Base-by-base conservation (phyloP, 352 stramenopile genomes). In the Poterioochromonas sp. region DNA sequence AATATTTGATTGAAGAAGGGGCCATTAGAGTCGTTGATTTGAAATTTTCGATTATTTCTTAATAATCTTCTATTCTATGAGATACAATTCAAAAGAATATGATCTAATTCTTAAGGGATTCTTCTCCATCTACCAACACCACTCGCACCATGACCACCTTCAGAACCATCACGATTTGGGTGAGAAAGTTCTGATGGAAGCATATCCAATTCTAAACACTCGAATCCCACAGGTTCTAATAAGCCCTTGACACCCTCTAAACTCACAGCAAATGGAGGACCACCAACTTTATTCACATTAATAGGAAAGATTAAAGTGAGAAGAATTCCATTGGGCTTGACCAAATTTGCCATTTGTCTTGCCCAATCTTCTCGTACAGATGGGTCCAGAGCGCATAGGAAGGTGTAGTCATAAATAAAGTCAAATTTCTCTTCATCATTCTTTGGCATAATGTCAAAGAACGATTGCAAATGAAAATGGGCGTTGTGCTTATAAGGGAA, bases 281-380 rank as follows among this genome's bases (percentile, higher is more conserved):
- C 80, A 5, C 12, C 20, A 44, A 37, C n/a, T n/a, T n/a, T n/a
- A 69, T 76, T 79, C 20, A 79, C 63, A 18, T 77, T 53, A 51
- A 83, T 83, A 22, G 80, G 80, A 47, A 80, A 83, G 34, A 83
- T 83, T n/a, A 83, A 22, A 0, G 80, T 83, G 29, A 82, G 43
- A 37, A 83, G 78, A 73, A 80, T 69, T 26, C 80, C 80, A 11
- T 41, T 71, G 12, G 80, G 80, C 34, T 40, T 54, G 18, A 83
- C 54, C 44, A 82, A 37, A 3, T 70, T 51, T n/a, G 78, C 60
- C 71, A 82, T 83, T 77, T 80, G 76, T 32, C 80, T 54, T 22
- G 80, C 80, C 80, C 80, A 83, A 43, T 80, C 68, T 37, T 80
- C 12, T 41, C 80, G 40, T 43, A 80, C 39, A 32, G 39, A 76